These are phyloP conservation scores for Pichia insulana DNA, from an alignment of 805 yeast genomes.

Conservation along the genomic window DNA sequence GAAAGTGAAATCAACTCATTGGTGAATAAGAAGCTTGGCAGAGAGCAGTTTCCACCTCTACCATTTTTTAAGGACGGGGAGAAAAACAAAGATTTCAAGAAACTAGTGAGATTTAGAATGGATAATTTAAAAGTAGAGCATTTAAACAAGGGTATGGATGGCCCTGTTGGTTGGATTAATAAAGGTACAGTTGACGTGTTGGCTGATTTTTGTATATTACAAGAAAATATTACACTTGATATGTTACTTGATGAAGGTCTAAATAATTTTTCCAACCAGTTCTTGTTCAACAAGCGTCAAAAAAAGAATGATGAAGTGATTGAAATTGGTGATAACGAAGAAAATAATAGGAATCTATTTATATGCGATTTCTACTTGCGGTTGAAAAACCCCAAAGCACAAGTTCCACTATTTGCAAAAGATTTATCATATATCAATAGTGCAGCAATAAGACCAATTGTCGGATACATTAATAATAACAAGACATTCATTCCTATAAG, in stretches of 20 bases:
- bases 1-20: constrained; percentile 21
- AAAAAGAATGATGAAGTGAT: background rate
- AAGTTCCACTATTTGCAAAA: constrained; percentile 78
- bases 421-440: constrained; percentile 87
- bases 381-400: constrained; percentile 79
- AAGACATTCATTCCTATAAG: constrained; percentile 84
- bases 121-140: constrained; percentile 85
- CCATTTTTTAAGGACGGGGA: constrained; percentile 10
- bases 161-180: constrained; percentile 97
- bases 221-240: constrained; percentile 32
- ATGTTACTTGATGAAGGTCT: constrained; percentile 23
- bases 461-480: constrained; percentile 85
- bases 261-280: constrained; percentile 6
- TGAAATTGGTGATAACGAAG: too few relatives aligned
- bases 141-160: constrained; percentile 79
- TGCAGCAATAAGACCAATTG: constrained; percentile 89
- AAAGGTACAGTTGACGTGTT: constrained; percentile 87
- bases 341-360: constrained; percentile 29
- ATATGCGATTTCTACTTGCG: constrained; percentile 73
- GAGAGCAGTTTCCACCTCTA: constrained; percentile 12
- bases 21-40: constrained; percentile 15
- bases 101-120: constrained; percentile 70
- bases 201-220: constrained; percentile 82
- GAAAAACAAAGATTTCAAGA: constrained; percentile 19
- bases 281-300: constrained; percentile 5